Evolutionary conservation across 1,284 basidiomycete genomes (phyloP), one percentile per base, ranked within the genome.

Genomic region (Salmacisia buchloeana): DNA sequence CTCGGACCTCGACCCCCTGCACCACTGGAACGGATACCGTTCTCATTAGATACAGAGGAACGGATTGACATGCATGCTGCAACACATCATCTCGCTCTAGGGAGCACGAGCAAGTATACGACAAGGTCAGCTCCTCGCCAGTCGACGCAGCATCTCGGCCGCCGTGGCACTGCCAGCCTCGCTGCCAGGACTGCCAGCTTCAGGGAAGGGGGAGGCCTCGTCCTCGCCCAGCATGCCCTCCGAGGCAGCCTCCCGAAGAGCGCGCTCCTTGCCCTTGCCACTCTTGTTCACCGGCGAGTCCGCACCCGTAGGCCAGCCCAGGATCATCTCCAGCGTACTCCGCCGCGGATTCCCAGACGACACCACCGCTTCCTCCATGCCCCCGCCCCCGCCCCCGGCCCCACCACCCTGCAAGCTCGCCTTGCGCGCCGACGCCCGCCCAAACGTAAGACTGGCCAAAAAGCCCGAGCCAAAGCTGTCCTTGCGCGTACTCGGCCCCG

Each of bases 121-220:
- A 15, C 35, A 38, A 15, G 35, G 35, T 38, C n/a, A n/a, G n/a
- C n/a, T 33, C 49, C 29, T 54, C 29, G 49, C 49, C 49, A 54
- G 49, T 7, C 49, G 49, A 54, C 49, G 49, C 15, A 54, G 49
- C 49, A 54, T 54, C 49, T 54, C 49, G 29, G 49, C 49, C 10
- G 49, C 49, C 3, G 49, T 54, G 7, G 49, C 27, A 31, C 49
- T 54, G 29, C 49, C 49, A 18, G 49, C 49, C 49, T 54, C 49
- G 29, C 49, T 54, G 13, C 49, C 49, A 3, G 49, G 49, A 33
- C 49, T 54, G 12, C 49, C 49, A 27, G 21, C 49, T n/a, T 52
- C 46, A n/a, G n/a, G n/a, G 23, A 29, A 27, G 10, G n/a, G 23
- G 23, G 27, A 33, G 25, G 27, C 46, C 25, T 29, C 46, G 6